A percentile compares a stretch with the other conserved stretches of the same genome.
Conservation (phyloP, 768 basidiomycete species). For the Sarcodon aspratus region DNA sequence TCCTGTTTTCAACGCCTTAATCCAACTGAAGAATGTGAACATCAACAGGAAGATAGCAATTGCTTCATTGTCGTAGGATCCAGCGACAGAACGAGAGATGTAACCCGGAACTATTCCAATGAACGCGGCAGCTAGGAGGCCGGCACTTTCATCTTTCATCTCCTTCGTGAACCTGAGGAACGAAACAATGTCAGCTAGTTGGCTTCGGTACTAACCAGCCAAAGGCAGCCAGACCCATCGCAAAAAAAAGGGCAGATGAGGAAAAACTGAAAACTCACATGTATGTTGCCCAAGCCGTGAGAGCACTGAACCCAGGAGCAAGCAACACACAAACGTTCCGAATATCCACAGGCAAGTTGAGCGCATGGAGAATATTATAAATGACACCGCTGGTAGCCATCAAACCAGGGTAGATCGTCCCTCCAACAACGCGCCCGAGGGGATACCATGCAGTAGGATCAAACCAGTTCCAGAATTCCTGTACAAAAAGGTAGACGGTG, state of each 20-base stretch:
- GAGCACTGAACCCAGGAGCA: constrained; percentile 92
- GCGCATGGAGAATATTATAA: constrained; percentile 76
- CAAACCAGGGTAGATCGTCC: constrained; percentile 95
- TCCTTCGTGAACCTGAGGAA: constrained; percentile 81
- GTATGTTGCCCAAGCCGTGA: constrained; percentile 95
- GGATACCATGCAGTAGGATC: constrained; percentile 99
- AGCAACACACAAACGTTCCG: constrained; percentile 94
- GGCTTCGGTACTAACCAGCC: background rate
- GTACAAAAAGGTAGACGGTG: background rate
- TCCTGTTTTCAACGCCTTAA: constrained; percentile 89
- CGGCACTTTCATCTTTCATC: constrained; percentile 91
- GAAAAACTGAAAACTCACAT: constrained; percentile 41
- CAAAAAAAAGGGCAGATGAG: background rate
- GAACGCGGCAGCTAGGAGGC: constrained; percentile 94
- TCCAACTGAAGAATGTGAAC: constrained; percentile 98
- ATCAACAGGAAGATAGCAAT: constrained; percentile 99
- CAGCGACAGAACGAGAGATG: constrained; percentile 97
- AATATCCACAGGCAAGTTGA: constrained; percentile 96
- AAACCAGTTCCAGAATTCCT: constrained; percentile 99
- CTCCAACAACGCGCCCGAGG: constrained; percentile 94
- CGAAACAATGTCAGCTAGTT: background rate
- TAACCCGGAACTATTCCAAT: constrained; percentile 98
- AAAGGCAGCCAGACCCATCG: background rate
- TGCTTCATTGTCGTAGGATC: constrained; percentile 99
- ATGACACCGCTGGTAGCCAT: constrained; percentile 99